These are phyloP conservation scores for Edaphochlamys debaryana DNA, from an alignment of 139 green algal genomes.

Conservation along the genomic window DNA sequence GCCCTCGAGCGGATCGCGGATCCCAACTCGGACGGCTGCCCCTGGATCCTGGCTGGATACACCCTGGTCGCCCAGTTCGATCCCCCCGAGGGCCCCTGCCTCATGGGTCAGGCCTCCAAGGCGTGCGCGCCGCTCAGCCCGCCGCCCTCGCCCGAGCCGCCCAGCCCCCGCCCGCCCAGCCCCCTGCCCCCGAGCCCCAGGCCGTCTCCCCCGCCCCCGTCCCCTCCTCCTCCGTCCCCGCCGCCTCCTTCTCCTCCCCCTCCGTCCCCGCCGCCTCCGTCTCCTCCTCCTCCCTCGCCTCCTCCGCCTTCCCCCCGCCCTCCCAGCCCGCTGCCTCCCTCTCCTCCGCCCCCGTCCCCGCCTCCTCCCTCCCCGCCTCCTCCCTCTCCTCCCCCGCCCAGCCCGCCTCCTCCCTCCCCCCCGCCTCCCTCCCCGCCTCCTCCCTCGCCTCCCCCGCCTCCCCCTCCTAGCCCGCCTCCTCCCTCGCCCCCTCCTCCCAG, in stretches of 20 bases:
- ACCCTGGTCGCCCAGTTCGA: too few relatives aligned
- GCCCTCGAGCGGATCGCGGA: too few relatives aligned
- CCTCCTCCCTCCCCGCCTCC: background rate
- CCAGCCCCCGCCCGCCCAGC: conserved; percentile 3
- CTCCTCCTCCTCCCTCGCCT: conserved; percentile 1
- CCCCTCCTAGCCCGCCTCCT: background rate
- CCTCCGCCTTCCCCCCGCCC: background rate
- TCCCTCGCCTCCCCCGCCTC: background rate
- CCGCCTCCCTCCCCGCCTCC: background rate
- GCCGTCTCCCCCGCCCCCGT: background rate
- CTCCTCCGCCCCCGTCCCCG: background rate
- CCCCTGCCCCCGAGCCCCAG: too few relatives aligned
- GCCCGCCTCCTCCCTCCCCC: background rate
- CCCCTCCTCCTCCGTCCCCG: background rate
- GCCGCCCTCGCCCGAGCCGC: too few relatives aligned
- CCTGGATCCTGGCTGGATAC: too few relatives aligned
- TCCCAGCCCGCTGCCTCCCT: background rate
- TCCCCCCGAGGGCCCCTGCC: too few relatives aligned
- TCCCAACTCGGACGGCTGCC: too few relatives aligned
- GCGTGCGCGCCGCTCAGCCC: too few relatives aligned
- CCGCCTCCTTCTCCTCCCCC: conserved; percentile 4
- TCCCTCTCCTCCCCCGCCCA: background rate
- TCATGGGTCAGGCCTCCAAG: too few relatives aligned
- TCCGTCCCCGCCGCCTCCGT: conserved; percentile 12
- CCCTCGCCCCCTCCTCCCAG: background rate